Conservation (phyloP, 129 eudicot species). For the Flaveria sonorensis region DNA sequence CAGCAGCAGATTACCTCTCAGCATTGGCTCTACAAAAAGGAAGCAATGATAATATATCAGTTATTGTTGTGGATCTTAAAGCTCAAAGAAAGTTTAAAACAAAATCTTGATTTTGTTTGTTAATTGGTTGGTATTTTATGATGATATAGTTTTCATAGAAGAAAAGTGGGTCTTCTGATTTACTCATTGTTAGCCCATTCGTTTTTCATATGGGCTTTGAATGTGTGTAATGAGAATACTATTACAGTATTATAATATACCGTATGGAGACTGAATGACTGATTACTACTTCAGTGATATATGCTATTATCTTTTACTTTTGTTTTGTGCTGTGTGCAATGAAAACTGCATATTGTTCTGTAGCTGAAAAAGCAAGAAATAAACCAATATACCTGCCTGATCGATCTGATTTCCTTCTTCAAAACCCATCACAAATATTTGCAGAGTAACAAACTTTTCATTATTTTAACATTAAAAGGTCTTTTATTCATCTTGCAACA, state of each 20-base stretch:
- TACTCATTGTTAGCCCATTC: constrained; percentile 4
- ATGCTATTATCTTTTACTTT: neutral
- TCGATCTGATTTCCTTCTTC: neutral
- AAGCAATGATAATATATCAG: constrained; percentile 2
- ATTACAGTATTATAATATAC: neutral
- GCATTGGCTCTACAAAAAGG: neutral
- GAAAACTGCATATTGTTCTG: neutral
- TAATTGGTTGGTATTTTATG: neutral
- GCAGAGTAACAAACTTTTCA: neutral
- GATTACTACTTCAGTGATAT: neutral
- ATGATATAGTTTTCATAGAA: neutral
- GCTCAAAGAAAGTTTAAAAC: constrained; percentile 3
- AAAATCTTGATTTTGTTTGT: neutral
- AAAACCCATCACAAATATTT: neutral
- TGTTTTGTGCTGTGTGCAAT: neutral
- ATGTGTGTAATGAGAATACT: constrained; percentile 5
- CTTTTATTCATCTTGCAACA: neutral
- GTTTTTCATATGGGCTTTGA: constrained; percentile 2
- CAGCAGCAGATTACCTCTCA: constrained; percentile 5
- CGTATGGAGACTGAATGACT: neutral
- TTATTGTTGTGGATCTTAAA: constrained; percentile 3
- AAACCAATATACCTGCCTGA: neutral
- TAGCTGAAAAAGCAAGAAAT: neutral
- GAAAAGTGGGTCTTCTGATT: neutral
- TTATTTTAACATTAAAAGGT: neutral